Evolutionary conservation across 257 asterid genomes (phyloP), one percentile per base, ranked within the genome.

Genomic region (Thymus quinquecostatus): DNA sequence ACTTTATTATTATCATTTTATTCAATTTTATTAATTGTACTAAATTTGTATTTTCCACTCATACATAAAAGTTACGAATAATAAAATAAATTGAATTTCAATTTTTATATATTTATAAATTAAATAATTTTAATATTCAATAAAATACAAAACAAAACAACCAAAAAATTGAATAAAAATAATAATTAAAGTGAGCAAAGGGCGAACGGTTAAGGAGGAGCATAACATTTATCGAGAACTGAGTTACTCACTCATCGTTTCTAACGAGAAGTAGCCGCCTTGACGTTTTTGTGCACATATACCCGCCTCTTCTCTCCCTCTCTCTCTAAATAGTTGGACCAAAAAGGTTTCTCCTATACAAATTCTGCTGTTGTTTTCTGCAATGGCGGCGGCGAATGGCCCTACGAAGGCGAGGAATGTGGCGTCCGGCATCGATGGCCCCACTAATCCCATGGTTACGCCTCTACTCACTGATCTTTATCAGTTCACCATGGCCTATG

Each of bases 401-500:
- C 80, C 79, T 75, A 56, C 21, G 69, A 78, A 62, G n/a, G 74
- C 21, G 11, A 81, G 53, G 62, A 27, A n/a, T 3, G 50, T 40
- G 45, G 44, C 77, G 34, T 81, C 75, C 30, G 67, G 32, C 44
- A 82, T 84, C 69, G 86, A 72, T 56, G 83, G 93, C 32, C 97
- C 97, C 13, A 91, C 97, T 60, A 91, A 94, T 89, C 96, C 99
- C 1, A 94, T 91, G 97, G 97, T 91, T 47, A 89, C 99, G 8
- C 99, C 99, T 82, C 83, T 94, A 5, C 85, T 94, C 70, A 94
- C 99, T 79, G 99, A 91, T 83, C 96, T 94, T 66, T 94, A 94
- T 80, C 97, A 94, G 89, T 94, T 91, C 78, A 87, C 97, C 62
- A 91, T 94, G 99, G 99, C 97, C 34, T 94, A 94, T 76, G 99